phyloP scores from a whole-genome alignment of 2,329 filamentous ascomycete species.

The Tolypocladium amazonense region DNA sequence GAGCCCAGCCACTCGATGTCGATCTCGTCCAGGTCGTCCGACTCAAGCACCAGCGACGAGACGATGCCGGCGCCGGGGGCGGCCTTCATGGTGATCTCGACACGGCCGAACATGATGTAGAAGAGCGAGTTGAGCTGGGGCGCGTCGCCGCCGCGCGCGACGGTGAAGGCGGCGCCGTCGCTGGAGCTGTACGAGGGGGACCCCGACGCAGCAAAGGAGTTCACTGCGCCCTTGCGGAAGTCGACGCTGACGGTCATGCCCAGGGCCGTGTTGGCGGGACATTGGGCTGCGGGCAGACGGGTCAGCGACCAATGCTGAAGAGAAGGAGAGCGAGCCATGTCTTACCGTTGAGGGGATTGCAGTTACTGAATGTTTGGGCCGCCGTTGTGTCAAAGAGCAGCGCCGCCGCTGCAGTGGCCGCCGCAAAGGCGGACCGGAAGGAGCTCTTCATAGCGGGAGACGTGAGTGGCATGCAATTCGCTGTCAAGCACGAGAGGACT shows the following conservation, averaged over 20 bases:
- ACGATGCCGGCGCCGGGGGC: slow-evolving; percentile 88
- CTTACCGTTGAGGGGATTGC: slow-evolving; percentile 16
- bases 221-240: slow-evolving; percentile 67
- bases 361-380: slow-evolving; percentile 28
- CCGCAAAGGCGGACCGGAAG: background rate
- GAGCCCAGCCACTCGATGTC: slow-evolving; percentile 94
- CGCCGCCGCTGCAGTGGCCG: background rate
- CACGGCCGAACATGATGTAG: slow-evolving; percentile 98
- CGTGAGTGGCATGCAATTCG: background rate
- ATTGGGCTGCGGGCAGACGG: slow-evolving; percentile 35
- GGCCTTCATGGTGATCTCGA: slow-evolving; percentile 75
- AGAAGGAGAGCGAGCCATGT: slow-evolving; percentile 2
- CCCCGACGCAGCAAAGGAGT: slow-evolving; percentile 65
- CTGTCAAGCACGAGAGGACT: background rate
- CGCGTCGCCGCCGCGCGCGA: slow-evolving; percentile 67
- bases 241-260: slow-evolving; percentile 76
- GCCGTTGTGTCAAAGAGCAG: slow-evolving; percentile 13
- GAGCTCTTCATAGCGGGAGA: background rate
- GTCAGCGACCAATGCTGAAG: background rate
- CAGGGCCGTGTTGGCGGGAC: slow-evolving; percentile 68
- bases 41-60: slow-evolving; percentile 83
- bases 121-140: slow-evolving; percentile 83
- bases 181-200: slow-evolving; percentile 56
- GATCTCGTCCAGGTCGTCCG: slow-evolving; percentile 88
- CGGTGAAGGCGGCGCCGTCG: slow-evolving; percentile 73